Evolutionary conservation across 2,329 filamentous ascomycete genomes (phyloP).

Genomic region (Colletotrichum tabaci): DNA sequence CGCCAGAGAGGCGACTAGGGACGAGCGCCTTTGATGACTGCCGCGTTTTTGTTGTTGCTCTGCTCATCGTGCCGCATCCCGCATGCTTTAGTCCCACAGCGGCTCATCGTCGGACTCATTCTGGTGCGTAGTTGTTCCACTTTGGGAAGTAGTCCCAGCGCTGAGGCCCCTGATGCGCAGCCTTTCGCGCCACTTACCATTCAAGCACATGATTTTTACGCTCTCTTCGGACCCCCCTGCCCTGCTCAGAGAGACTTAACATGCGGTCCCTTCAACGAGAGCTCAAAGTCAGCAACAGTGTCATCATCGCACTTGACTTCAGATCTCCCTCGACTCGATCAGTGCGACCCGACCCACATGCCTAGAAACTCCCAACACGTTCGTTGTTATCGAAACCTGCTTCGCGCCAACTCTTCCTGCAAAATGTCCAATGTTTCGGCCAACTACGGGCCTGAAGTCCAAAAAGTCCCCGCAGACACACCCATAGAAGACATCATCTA

Average conservation of each 20-base stretch:
- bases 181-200: neutral
- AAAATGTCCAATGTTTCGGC: neutral
- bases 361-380: neutral
- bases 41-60: too few relatives aligned
- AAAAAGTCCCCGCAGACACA: slow-evolving; percentile 17
- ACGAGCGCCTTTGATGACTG: too few relatives aligned
- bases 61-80: too few relatives aligned
- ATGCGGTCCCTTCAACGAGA: neutral
- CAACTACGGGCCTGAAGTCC: slow-evolving; percentile 32
- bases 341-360: neutral
- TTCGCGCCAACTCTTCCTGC: neutral
- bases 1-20: too few relatives aligned
- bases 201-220: neutral
- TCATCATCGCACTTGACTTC: neutral
- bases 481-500: slow-evolving; percentile 28
- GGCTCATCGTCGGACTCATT: neutral
- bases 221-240: too few relatives aligned
- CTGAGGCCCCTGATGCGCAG: neutral
- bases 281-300: neutral
- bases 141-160: slow-evolving; percentile 18
- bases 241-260: too few relatives aligned
- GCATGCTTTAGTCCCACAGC: too few relatives aligned
- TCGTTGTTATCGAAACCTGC: neutral
- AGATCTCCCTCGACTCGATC: neutral
- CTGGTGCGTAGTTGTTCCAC: slow-evolving; percentile 5